Percentiles rank a stretch among this genome's conserved stretches.
Evolutionary conservation across 257 asterid genomes (phyloP).

Genomic region (Solanum peruvianum): DNA sequence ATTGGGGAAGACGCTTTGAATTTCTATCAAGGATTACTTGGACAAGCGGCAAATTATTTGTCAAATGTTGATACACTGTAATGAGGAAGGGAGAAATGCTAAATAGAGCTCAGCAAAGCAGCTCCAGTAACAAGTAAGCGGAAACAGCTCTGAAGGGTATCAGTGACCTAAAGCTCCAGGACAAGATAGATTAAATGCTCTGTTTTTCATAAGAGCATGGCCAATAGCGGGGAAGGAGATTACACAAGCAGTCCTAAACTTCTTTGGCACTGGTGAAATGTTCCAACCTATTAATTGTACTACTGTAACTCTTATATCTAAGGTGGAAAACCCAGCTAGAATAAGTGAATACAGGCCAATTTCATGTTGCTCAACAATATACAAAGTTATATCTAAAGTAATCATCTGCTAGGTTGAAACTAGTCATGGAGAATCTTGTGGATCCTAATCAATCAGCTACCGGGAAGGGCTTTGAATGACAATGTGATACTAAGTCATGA

Average conservation of each 20-base stretch:
- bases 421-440: neutral
- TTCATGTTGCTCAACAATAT: neutral
- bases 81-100: neutral
- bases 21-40: neutral
- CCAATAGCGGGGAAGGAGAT: neutral
- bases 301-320: neutral
- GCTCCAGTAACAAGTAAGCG: neutral
- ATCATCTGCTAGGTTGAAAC: neutral
- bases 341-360: neutral
- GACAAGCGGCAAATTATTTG: neutral
- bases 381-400: neutral
- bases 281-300: neutral
- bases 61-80: neutral
- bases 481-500: neutral
- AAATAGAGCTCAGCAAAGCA: neutral
- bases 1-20: neutral
- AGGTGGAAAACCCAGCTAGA: neutral
- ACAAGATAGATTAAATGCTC: neutral
- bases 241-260: neutral
- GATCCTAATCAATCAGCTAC: neutral
- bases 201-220: neutral
- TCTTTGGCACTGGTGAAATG: neutral
- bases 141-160: neutral
- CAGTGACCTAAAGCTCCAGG: neutral
- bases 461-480: neutral